phyloP scores from a whole-genome alignment of 257 asterid genomes.

The Primulina huaijiensis region DNA sequence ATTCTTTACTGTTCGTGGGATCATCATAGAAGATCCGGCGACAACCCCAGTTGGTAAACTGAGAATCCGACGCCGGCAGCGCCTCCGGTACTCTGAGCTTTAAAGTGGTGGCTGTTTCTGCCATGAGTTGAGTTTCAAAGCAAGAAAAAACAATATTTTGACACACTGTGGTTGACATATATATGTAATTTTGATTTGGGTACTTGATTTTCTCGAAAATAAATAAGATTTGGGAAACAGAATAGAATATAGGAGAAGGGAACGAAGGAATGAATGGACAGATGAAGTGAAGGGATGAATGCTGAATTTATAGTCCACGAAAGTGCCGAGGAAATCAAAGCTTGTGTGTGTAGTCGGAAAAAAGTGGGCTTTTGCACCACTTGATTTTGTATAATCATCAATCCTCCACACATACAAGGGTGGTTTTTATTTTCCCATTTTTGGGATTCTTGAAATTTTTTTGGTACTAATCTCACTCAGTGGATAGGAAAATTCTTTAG shows the following conservation, averaged over 20 bases:
- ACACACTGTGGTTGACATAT: conserved; percentile 58
- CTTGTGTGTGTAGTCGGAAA: conserved; percentile 15
- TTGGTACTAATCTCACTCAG: too few species aligned
- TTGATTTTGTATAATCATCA: conserved; percentile 41
- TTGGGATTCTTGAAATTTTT: conserved; percentile 14
- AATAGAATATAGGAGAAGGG: conserved; percentile 20
- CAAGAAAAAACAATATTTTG: conserved; percentile 37
- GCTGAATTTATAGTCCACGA: conserved; percentile 58
- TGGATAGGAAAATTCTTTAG: too few species aligned
- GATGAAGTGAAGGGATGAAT: conserved; percentile 46
- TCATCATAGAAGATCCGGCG: conserved; percentile 32
- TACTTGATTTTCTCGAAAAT: not conserved
- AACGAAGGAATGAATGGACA: conserved; percentile 33
- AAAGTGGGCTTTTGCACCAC: conserved; percentile 38
- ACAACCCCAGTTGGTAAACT: conserved; percentile 42
- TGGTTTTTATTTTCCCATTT: conserved; percentile 1
- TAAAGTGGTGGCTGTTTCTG: conserved; percentile 50
- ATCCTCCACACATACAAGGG: conserved; percentile 25
- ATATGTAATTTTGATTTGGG: not conserved
- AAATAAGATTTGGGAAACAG: not conserved
- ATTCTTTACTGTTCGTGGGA: not conserved
- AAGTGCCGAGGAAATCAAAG: conserved; percentile 36
- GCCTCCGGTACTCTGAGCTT: conserved; percentile 35
- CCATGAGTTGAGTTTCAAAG: conserved; percentile 36
- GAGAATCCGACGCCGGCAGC: conserved; percentile 20